Conservation (phyloP, 768 basidiomycete species). For the Lanmaoa rubissima region DNA sequence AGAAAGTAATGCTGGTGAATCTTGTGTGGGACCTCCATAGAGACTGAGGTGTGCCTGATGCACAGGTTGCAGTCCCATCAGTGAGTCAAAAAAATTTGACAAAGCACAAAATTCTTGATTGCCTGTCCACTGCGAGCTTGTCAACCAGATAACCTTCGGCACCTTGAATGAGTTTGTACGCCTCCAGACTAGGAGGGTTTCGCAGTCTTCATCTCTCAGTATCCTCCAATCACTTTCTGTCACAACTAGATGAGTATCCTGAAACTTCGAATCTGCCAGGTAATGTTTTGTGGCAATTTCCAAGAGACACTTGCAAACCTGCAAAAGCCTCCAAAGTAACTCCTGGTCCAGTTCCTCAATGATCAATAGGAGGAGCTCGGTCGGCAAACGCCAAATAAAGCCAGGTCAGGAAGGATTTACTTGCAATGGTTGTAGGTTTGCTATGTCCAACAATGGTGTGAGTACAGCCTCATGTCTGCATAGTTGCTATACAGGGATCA, state of each 20-base stretch:
- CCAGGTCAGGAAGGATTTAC: not conserved
- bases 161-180: not conserved
- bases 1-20: not conserved
- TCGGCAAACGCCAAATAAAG: not conserved
- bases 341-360: too few relatives aligned
- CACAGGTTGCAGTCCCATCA: too few relatives aligned
- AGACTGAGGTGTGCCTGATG: not conserved
- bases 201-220: not conserved
- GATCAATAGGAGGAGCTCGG: not conserved
- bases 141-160: too few relatives aligned
- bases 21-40: not conserved
- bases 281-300: not conserved
- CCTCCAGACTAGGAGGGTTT: not conserved
- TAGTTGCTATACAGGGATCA: too few relatives aligned
- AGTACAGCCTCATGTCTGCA: too few relatives aligned
- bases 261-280: not conserved
- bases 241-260: not conserved
- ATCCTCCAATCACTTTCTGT: too few relatives aligned
- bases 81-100: too few relatives aligned
- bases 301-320: too few relatives aligned
- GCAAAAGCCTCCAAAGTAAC: too few relatives aligned
- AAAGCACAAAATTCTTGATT: too few relatives aligned
- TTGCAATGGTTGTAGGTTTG: not conserved
- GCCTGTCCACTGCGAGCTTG: too few relatives aligned
- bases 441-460: too few relatives aligned